phyloP scores from a whole-genome alignment of 768 basidiomycete species.

The Cystobasidium tubakii region DNA sequence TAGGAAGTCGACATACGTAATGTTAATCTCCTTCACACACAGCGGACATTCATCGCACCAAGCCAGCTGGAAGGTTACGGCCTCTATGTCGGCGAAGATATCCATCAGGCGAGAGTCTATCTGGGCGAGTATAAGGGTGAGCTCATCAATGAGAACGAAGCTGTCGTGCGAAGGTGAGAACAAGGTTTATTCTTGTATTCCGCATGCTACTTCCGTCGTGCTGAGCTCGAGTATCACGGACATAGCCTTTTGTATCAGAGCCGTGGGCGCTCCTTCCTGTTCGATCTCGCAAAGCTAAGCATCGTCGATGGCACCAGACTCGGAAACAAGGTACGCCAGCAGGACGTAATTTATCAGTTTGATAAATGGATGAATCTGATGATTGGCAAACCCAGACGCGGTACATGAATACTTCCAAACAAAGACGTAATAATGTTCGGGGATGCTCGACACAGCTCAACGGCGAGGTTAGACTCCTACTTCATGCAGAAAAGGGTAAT shows the following conservation, averaged over 20 bases:
- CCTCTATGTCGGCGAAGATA: constrained; percentile 26
- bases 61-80: constrained; percentile 29
- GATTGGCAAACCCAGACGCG: not conserved
- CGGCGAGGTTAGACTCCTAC: constrained; percentile 16
- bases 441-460: not conserved
- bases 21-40: not conserved
- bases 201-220: too few relatives aligned
- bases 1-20: not conserved
- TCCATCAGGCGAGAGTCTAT: not conserved
- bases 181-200: not conserved
- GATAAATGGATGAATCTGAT: not conserved
- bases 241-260: constrained; percentile 20
- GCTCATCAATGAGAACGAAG: constrained; percentile 34
- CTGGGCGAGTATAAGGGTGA: constrained; percentile 30
- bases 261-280: constrained; percentile 25
- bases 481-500: not conserved
- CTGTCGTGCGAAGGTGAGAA: constrained; percentile 8
- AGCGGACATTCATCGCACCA: constrained; percentile 30
- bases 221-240: too few relatives aligned
- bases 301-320: constrained; percentile 28
- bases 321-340: constrained; percentile 26
- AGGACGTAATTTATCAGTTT: not conserved
- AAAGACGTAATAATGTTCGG: not conserved
- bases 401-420: not conserved
- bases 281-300: constrained; percentile 20